Base-by-base conservation (phyloP, 805 yeast genomes). In the Blastobotrys americana region DNA sequence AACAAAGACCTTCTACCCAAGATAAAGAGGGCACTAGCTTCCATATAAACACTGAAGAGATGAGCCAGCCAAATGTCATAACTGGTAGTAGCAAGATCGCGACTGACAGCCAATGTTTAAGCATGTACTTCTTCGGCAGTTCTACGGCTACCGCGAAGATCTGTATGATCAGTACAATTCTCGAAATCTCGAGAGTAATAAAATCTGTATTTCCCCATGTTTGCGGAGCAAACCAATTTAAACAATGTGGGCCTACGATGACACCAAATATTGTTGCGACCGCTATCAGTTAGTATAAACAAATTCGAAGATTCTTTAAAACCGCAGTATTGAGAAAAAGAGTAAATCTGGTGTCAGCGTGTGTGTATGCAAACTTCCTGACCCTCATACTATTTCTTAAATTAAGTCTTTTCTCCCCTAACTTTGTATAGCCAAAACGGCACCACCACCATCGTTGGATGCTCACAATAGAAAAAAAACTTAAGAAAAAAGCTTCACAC, bases 91-190 rank as follows among this genome's bases (percentile, higher is more conserved):
- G 70, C 39, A 88, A 72, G 61, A 84, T 72, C 17, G 78, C 63
- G 13, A 89, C 88, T 0, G 94, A 82, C 5, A 74, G 53, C 87
- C 93, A 82, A 60, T 89, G 96, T 49, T 76, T 76, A 51, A 78
- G 71, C 90, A 89, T 84, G 61, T 89, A 88, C 60, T 84, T 84
- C 45, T 84, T 77, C 15, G 97, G 97, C 63, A 88, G 69, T 63
- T 88, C 97, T 27, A 88, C 97, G 2, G 96, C 95, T 17, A 86
- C 95, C 6, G 96, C 96, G 56, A 88, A 90, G 54, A 88, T 85
- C 67, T 88, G 96, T 43, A 88, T 76, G 59, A 90, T 81, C 55
- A 88, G 68, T 2, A 87, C 90, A 13, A 88, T 76, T 43, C 96
- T 73, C 45, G 90, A 80, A 13, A 89, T 70, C 57, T 88, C 97